Evolutionary conservation across 352 stramenopile genomes (phyloP).

Genomic region (Pythium aristosporum): DNA sequence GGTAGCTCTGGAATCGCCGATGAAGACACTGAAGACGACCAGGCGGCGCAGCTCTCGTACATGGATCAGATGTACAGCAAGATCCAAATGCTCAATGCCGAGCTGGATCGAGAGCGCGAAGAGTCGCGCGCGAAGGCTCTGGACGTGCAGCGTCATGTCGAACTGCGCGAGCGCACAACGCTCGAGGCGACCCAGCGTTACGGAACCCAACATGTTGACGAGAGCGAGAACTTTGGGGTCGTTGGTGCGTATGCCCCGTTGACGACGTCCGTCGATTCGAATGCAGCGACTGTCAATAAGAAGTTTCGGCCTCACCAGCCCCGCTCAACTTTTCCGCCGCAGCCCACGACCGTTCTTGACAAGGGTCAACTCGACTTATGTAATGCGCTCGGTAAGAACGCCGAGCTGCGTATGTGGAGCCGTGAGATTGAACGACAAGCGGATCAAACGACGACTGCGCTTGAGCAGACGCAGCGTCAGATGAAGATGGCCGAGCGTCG

Average conservation of each 20-base stretch:
- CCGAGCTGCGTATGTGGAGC: constrained; percentile 55
- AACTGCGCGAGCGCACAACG: constrained; percentile 4
- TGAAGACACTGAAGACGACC: constrained; percentile 22
- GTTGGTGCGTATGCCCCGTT: constrained; percentile 16
- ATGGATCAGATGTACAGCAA: constrained; percentile 76
- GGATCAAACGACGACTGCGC: constrained; percentile 41
- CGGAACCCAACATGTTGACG: constrained; percentile 18
- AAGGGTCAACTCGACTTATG: constrained; percentile 63
- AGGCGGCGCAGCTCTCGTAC: constrained; percentile 50
- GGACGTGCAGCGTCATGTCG: constrained; percentile 27
- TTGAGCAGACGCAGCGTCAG: constrained; percentile 59
- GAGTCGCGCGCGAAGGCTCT: not conserved
- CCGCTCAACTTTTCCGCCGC: constrained; percentile 12
- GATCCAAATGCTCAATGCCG: constrained; percentile 47
- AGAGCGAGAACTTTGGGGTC: constrained; percentile 29
- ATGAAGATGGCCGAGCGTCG: constrained; percentile 57
- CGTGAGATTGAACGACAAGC: constrained; percentile 49
- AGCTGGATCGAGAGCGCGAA: constrained; percentile 39
- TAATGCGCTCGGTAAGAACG: constrained; percentile 57
- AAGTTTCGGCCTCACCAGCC: constrained; percentile 23
- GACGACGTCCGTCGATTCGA: not conserved
- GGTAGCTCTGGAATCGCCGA: not conserved
- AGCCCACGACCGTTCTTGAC: constrained; percentile 19
- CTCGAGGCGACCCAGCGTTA: constrained; percentile 29
- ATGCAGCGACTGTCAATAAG: constrained; percentile 20